These are phyloP conservation scores for Mortierella sp. DNA, from an alignment of 371 early-diverging fungal genomes.

Conservation along the genomic window DNA sequence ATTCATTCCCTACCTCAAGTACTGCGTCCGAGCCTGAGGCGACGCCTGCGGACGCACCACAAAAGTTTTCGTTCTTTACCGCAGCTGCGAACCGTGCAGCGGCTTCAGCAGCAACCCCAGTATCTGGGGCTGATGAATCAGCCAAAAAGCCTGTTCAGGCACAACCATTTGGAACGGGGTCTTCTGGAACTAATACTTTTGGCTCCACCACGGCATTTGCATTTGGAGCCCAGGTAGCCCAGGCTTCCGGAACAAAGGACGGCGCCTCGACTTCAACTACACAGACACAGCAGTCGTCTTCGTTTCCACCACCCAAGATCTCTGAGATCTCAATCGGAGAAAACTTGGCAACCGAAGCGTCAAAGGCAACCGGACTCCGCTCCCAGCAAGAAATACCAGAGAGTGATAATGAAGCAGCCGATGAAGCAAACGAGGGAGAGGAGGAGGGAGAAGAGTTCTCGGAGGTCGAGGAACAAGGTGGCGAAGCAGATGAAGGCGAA, in stretches of 20 bases:
- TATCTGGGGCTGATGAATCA: too few species aligned
- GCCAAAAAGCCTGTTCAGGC: too few species aligned
- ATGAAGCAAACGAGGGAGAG: conserved; percentile 2
- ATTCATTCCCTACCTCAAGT: not conserved
- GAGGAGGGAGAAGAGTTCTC: conserved; percentile 3
- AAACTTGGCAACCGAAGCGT: too few species aligned
- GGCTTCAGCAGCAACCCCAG: too few species aligned
- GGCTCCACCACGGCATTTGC: conserved; percentile 26
- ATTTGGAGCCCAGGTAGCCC: conserved; percentile 13
- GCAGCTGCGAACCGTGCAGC: conserved; percentile 3
- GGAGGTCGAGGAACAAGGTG: conserved; percentile 1
- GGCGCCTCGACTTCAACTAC: too few species aligned
- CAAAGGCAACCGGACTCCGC: too few species aligned
- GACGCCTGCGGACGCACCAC: conserved; percentile 1
- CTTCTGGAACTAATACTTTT: conserved; percentile 21
- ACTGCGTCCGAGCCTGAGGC: not conserved
- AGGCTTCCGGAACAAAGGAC: not conserved
- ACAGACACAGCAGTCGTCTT: too few species aligned
- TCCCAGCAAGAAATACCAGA: not conserved
- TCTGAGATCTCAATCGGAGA: too few species aligned
- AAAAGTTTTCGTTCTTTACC: conserved; percentile 33
- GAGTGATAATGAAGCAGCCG: conserved; percentile 6
- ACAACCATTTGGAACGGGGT: not conserved
- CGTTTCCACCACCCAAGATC: too few species aligned
- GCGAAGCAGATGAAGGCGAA: conserved; percentile 7